phyloP scores from a whole-genome alignment of 768 basidiomycete species.

The Boletus coccyginus region DNA sequence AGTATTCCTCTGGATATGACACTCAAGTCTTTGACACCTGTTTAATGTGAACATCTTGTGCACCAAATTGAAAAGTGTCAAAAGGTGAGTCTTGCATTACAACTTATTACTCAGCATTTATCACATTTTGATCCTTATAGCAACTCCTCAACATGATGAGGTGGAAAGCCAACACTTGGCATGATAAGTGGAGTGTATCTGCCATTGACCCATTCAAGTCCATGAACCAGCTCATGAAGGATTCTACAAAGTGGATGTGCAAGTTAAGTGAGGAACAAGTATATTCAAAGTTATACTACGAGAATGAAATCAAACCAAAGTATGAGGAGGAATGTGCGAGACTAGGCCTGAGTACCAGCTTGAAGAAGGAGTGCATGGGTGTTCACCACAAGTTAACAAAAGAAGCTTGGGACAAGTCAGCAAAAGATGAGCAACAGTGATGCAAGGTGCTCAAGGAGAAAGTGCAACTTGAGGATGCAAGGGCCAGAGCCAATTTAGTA shows the following conservation, averaged over 20 bases:
- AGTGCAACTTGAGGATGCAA: too few species aligned
- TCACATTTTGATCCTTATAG: background rate
- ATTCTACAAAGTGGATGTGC: background rate
- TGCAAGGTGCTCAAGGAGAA: background rate
- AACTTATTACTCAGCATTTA: too few species aligned
- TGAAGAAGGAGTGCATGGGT: background rate
- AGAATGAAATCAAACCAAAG: background rate
- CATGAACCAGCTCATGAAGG: too few species aligned
- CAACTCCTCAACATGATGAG: background rate
- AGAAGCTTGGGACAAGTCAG: background rate
- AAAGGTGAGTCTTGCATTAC: background rate
- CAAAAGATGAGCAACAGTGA: background rate
- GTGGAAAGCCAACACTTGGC: background rate
- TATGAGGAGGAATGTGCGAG: background rate
- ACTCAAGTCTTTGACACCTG: background rate
- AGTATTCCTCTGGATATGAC: background rate
- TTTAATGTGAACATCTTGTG: background rate
- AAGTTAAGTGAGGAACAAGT: background rate
- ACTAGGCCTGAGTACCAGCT: background rate
- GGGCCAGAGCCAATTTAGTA: too few species aligned
- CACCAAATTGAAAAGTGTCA: background rate
- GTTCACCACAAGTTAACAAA: background rate
- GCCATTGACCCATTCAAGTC: too few species aligned
- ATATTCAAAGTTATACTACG: background rate
- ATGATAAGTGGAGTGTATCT: background rate